Conservation (phyloP, 2,329 filamentous ascomycete genomes). For the Bimuria novae-zelandiae region DNA sequence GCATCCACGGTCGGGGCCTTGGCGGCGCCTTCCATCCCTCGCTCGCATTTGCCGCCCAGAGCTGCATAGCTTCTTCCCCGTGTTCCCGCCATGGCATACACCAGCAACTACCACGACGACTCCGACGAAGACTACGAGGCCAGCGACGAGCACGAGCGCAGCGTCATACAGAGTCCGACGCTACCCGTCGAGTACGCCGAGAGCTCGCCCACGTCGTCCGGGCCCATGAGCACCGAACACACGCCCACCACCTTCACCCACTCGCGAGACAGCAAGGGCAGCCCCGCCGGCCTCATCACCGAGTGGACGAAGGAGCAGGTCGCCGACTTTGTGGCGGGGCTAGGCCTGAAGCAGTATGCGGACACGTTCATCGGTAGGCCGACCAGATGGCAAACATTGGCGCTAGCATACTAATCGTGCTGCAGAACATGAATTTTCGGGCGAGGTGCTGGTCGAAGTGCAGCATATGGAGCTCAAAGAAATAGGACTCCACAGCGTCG, state of each 20-base stretch:
- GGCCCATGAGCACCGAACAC: slow-evolving; percentile 72
- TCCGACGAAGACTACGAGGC: slow-evolving; percentile 62
- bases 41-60: slow-evolving; percentile 9
- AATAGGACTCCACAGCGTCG: slow-evolving; percentile 90
- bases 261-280: slow-evolving; percentile 63
- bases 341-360: slow-evolving; percentile 82
- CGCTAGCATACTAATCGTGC: slow-evolving; percentile 9
- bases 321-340: slow-evolving; percentile 81
- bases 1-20: slow-evolving; percentile 22
- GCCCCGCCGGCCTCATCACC: slow-evolving; percentile 75
- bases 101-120: slow-evolving; percentile 69
- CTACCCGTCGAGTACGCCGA: slow-evolving; percentile 66
- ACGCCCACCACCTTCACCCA: slow-evolving; percentile 80
- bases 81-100: slow-evolving; percentile 43
- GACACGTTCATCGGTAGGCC: slow-evolving; percentile 79
- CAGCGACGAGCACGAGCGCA: slow-evolving; percentile 82
- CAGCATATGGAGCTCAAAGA: slow-evolving; percentile 93
- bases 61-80: slow-evolving; percentile 12
- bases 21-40: slow-evolving; percentile 27
- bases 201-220: slow-evolving; percentile 71
- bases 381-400: neutral
- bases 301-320: slow-evolving; percentile 87
- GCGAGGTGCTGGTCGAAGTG: slow-evolving; percentile 85
- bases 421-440: slow-evolving; percentile 89
- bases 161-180: slow-evolving; percentile 66